Conservation (phyloP, 441 rosid species). For the Arabidopsis hybrid region DNA sequence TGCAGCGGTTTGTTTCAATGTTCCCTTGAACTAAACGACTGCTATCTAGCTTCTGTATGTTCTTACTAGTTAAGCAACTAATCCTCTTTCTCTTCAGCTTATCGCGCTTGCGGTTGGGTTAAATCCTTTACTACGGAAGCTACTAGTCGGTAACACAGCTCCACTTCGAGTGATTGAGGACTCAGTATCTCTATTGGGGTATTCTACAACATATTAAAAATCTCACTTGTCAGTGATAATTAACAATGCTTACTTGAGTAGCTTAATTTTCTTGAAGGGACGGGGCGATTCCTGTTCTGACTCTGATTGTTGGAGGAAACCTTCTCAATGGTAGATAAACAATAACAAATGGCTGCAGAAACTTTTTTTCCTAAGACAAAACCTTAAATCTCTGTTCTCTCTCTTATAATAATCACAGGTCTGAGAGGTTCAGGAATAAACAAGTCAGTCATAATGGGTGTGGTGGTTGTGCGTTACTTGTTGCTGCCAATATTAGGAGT, state of each 20-base stretch:
- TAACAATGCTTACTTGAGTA: slow-evolving; percentile 13
- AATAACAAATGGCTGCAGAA: not conserved
- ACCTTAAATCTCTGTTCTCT: not conserved
- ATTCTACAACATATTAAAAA: slow-evolving; percentile 24
- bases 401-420: slow-evolving; percentile 45
- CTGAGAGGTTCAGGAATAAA: slow-evolving; percentile 55
- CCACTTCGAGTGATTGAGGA: slow-evolving; percentile 73
- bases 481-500: slow-evolving; percentile 70
- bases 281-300: slow-evolving; percentile 75
- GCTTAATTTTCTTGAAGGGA: slow-evolving; percentile 55
- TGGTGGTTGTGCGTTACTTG: slow-evolving; percentile 60
- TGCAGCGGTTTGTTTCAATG: slow-evolving; percentile 61
- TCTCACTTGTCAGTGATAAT: not conserved
- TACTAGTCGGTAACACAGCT: slow-evolving; percentile 66
- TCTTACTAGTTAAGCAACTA: not conserved
- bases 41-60: not conserved
- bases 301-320: slow-evolving; percentile 79
- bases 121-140: slow-evolving; percentile 54
- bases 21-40: slow-evolving; percentile 9
- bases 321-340: slow-evolving; percentile 64
- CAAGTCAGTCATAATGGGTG: slow-evolving; percentile 56
- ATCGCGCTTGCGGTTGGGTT: slow-evolving; percentile 69
- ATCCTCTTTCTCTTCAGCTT: slow-evolving; percentile 46
- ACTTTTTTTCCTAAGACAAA: not conserved
- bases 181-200: slow-evolving; percentile 74